Base-by-base conservation (phyloP, 148 eudicot species). In the Polygonum maritimum region DNA sequence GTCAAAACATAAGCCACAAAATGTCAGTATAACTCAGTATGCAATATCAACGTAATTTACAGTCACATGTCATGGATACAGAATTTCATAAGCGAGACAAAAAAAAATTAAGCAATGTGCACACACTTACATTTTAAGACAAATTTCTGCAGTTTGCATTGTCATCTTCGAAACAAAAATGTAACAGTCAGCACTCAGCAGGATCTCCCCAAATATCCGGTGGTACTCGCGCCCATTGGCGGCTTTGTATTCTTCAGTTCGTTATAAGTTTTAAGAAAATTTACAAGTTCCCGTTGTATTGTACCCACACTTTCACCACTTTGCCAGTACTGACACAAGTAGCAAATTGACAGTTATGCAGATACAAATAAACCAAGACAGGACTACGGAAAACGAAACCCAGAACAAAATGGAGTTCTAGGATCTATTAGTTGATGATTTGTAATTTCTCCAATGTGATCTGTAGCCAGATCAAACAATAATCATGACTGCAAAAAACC, bases 51-150 rank as follows among this genome's bases (percentile, higher is more conserved):
- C 21, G 35, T 21, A 2, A 51, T n/a, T 57, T 57, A 57, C 63
- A 57, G 63, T 19, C 63, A 21, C 6, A 19, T 57, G 19, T 57
- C 63, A 57, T 57, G 63, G 7, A n/a, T 57, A 19, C 26, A 57
- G 26, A 4, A 57, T 57, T 10, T 54, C 31, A 54, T 55, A 19
- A n/a, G 19, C 31, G 19, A 55, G 19, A 31, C 62, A 55, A 55
- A 49, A 55, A 55, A 6, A 55, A 67, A 67, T 41, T 35, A 67
- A 67, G 72, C 72, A 67, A 41, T 33, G 16, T 12, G 72, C 21
- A 39, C 11, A 69, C 45, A 39, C 72, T 69, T 69, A 69, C 72
- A 69, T 69, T 69, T 35, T 5, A 39, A 69, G 72, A 39, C 44
- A 35, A 69, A 69, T 33, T 11, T 7, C 69, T 2, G 69, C 55